A percentile compares a stretch with the other conserved stretches of the same genome.
Conservation (phyloP, 2,329 filamentous ascomycete species). For the Ramularia endophylla region DNA sequence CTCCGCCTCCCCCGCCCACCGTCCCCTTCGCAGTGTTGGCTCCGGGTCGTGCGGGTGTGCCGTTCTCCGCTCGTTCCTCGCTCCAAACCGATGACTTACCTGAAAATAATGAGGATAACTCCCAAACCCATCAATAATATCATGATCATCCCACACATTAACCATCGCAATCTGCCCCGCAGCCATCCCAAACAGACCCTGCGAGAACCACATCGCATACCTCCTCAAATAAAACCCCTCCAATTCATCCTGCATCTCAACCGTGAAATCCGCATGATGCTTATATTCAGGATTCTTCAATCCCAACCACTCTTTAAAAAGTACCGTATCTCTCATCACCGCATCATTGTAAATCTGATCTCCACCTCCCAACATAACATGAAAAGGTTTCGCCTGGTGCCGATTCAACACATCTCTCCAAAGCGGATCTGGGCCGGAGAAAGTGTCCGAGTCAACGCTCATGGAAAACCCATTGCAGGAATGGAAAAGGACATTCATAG, state of each 20-base stretch:
- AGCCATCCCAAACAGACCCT: slow-evolving; percentile 87
- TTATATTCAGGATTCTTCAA: slow-evolving; percentile 77
- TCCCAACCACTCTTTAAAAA: slow-evolving; percentile 79
- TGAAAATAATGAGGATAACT: slow-evolving; percentile 92
- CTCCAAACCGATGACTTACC: slow-evolving; percentile 40
- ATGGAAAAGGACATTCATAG: slow-evolving; percentile 99
- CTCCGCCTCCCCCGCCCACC: too few species aligned
- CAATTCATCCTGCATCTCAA: slow-evolving; percentile 79
- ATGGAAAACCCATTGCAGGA: slow-evolving; percentile 94
- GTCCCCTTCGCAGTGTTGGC: too few species aligned
- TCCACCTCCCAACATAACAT: slow-evolving; percentile 96
- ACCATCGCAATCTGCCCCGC: slow-evolving; percentile 96
- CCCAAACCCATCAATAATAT: slow-evolving; percentile 67
- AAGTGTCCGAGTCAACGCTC: slow-evolving; percentile 67
- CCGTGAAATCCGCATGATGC: slow-evolving; percentile 68
- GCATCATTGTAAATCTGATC: slow-evolving; percentile 96
- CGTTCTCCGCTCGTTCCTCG: too few species aligned
- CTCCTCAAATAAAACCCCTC: slow-evolving; percentile 83
- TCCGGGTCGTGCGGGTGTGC: too few species aligned
- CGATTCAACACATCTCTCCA: slow-evolving; percentile 94
- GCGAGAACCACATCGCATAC: slow-evolving; percentile 94
- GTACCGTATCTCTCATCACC: slow-evolving; percentile 64
- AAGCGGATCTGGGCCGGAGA: slow-evolving; percentile 89
- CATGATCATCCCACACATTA: slow-evolving; percentile 95
- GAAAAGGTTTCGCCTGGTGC: slow-evolving; percentile 88